phyloP scores from a whole-genome alignment of 139 green algal species.

The Pedinophyceae sp. region DNA sequence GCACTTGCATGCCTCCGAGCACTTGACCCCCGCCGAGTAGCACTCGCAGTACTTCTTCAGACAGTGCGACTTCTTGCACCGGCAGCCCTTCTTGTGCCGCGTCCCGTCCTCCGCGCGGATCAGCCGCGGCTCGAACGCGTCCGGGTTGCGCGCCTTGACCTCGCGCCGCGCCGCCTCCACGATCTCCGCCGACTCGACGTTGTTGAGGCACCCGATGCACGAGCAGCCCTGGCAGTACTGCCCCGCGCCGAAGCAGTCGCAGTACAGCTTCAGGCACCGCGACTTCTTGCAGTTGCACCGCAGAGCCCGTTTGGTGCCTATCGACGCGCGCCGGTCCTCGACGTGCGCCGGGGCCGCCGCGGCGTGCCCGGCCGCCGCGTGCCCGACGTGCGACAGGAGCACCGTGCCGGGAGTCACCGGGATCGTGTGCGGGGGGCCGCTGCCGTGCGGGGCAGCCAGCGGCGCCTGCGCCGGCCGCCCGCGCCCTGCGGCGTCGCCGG shows the following conservation, averaged over 20 bases:
- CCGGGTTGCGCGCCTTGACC: slow-evolving; percentile 1
- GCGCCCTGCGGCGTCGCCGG: too few relatives aligned
- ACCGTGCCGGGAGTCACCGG: too few relatives aligned
- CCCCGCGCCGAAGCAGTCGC: slow-evolving; percentile 9
- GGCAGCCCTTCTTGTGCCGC: slow-evolving; percentile 9
- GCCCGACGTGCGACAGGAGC: too few relatives aligned
- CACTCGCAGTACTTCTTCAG: slow-evolving; percentile 16
- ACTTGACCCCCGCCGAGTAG: slow-evolving; percentile 6
- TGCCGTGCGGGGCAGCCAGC: too few relatives aligned
- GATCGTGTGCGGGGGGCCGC: too few relatives aligned
- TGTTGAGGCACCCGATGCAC: background rate
- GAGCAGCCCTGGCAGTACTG: background rate
- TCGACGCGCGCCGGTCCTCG: too few relatives aligned
- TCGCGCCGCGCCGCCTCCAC: background rate
- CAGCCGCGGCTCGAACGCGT: background rate
- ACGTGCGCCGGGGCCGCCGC: too few relatives aligned
- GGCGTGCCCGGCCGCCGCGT: too few relatives aligned
- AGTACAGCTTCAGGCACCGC: slow-evolving; percentile 14
- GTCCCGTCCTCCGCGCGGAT: background rate
- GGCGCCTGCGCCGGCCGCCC: too few relatives aligned
- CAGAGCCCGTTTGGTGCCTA: too few relatives aligned
- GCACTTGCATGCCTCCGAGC: slow-evolving; percentile 10
- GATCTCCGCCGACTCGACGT: background rate
- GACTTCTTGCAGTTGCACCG: slow-evolving; percentile 17
- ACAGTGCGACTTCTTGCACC: slow-evolving; percentile 11